A percentile compares a stretch with the other conserved stretches of the same genome.
Evolutionary conservation across 2,329 filamentous ascomycete genomes (phyloP).

Genomic region (Stagonosporopsis rhizophila): DNA sequence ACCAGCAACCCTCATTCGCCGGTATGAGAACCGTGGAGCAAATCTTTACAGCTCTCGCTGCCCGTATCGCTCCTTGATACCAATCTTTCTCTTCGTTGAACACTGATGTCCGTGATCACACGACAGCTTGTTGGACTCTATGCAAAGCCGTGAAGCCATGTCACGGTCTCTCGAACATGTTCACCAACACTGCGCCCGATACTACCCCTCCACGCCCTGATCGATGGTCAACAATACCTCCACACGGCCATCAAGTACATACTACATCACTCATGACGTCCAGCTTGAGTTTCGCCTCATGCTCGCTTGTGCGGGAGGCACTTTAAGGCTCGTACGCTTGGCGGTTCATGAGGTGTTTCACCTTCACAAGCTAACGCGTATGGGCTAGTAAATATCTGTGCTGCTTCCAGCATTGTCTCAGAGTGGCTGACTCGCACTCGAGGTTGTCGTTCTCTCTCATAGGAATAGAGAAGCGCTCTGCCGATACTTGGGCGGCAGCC

Average conservation of each 20-base stretch:
- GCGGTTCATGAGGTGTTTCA: constrained; percentile 44
- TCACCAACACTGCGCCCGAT: neutral
- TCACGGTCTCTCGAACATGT: neutral
- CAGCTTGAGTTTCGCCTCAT: constrained; percentile 34
- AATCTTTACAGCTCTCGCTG: neutral
- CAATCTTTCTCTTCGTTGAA: too few relatives aligned
- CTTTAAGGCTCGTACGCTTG: constrained; percentile 40
- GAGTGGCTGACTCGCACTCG: constrained; percentile 7
- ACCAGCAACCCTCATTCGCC: neutral
- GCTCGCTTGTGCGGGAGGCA: constrained; percentile 28
- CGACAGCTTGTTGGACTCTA: too few relatives aligned
- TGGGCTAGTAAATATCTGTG: constrained; percentile 23
- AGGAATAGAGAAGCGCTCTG: constrained; percentile 13
- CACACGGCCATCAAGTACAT: neutral
- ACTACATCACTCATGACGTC: constrained; percentile 16
- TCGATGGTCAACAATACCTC: neutral
- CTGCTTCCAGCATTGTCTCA: constrained; percentile 28
- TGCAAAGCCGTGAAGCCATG: neutral
- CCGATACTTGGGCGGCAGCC: constrained; percentile 18
- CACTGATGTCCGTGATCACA: neutral
- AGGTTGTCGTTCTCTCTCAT: constrained; percentile 14
- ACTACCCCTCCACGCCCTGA: neutral
- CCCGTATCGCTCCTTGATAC: neutral
- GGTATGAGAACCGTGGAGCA: neutral
- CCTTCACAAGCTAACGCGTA: constrained; percentile 30